phyloP scores from a whole-genome alignment of 176 grass and related monocot genomes.

The Triticum urartu region DNA sequence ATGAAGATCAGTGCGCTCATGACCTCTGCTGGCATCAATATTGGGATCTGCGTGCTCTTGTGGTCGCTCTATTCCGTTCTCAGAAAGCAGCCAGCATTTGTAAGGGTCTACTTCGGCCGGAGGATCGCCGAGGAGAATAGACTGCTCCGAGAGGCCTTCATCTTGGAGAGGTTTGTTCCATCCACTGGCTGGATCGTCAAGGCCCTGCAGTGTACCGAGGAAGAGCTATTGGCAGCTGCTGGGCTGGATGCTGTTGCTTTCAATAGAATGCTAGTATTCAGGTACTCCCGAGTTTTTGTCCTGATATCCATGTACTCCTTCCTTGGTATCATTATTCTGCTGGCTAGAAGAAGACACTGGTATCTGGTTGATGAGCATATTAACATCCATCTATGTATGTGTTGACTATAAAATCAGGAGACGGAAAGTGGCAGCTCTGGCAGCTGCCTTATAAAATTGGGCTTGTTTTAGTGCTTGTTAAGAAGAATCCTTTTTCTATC shows the following conservation, averaged over 20 bases:
- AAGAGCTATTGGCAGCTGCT: constrained; percentile 69
- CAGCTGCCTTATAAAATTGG: neutral
- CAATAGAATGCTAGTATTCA: constrained; percentile 76
- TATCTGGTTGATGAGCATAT: neutral
- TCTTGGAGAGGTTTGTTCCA: constrained; percentile 83
- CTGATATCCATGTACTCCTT: neutral
- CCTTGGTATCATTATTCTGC: neutral
- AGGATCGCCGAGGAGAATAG: constrained; percentile 66
- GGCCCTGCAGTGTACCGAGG: constrained; percentile 74
- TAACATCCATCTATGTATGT: neutral
- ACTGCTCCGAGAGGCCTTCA: constrained; percentile 54
- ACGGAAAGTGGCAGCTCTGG: too few relatives aligned
- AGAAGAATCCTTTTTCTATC: neutral
- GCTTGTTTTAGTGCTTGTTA: neutral
- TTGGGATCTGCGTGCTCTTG: constrained; percentile 66
- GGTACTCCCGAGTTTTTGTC: constrained; percentile 31
- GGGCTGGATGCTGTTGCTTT: constrained; percentile 93
- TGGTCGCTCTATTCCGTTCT: constrained; percentile 84
- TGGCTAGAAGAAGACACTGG: neutral
- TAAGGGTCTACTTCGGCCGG: constrained; percentile 86
- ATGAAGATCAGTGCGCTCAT: constrained; percentile 84
- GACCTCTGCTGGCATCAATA: constrained; percentile 90
- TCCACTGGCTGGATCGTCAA: constrained; percentile 84
- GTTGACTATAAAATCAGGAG: too few relatives aligned
- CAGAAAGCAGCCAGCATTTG: constrained; percentile 80